A percentile compares a stretch with the other conserved stretches of the same genome.
These are phyloP conservation scores for Termitomyces sp. DNA, from an alignment of 768 basidiomycete species.

Conservation along the genomic window DNA sequence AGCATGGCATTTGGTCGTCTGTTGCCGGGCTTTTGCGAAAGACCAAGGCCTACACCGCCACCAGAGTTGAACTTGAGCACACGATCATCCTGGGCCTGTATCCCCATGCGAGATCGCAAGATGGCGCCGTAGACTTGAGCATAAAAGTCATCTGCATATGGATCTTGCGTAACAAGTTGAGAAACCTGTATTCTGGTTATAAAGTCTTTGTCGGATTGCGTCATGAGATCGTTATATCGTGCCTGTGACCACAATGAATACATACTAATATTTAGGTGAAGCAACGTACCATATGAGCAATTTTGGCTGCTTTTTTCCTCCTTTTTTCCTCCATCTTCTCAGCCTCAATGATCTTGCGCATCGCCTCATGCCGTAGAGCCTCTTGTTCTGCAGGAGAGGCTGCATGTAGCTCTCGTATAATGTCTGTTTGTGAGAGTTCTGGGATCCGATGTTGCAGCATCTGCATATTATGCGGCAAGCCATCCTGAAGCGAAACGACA, in stretches of 20 bases:
- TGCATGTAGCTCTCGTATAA: slow-evolving; percentile 58
- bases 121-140: slow-evolving; percentile 93
- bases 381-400: slow-evolving; percentile 58
- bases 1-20: slow-evolving; percentile 85
- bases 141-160: slow-evolving; percentile 97
- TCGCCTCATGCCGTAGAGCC: slow-evolving; percentile 68
- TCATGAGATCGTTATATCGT: slow-evolving; percentile 93
- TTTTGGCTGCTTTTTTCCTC: slow-evolving; percentile 76
- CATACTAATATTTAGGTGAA: neutral
- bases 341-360: slow-evolving; percentile 87
- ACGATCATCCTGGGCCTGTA: slow-evolving; percentile 67
- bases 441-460: slow-evolving; percentile 74
- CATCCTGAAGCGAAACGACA: slow-evolving; percentile 43
- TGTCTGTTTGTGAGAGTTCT: slow-evolving; percentile 69
- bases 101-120: slow-evolving; percentile 70
- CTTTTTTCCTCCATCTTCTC: slow-evolving; percentile 86
- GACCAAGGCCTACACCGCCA: slow-evolving; percentile 81
- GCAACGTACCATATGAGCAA: slow-evolving; percentile 74
- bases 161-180: slow-evolving; percentile 95
- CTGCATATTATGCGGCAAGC: slow-evolving; percentile 53
- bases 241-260: slow-evolving; percentile 43
- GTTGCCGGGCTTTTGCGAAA: slow-evolving; percentile 60
- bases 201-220: slow-evolving; percentile 98
- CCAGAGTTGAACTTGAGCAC: slow-evolving; percentile 82
- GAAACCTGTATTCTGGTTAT: slow-evolving; percentile 99